These are phyloP conservation scores for Melaleuca quinquenervia DNA, from an alignment of 345 rosid species.

Conservation along the genomic window DNA sequence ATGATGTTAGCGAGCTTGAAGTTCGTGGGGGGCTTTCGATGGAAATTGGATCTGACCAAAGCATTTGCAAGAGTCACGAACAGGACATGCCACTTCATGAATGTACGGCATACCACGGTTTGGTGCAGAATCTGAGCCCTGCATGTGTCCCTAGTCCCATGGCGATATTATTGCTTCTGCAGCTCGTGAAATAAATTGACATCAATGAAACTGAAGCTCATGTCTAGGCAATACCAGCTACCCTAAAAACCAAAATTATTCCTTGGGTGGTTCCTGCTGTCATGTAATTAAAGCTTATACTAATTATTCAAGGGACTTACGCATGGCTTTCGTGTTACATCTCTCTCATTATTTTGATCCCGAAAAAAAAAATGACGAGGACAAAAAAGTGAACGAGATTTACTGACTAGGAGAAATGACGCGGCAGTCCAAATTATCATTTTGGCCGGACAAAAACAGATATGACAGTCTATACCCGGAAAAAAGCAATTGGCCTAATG, in stretches of 20 bases:
- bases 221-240: not conserved
- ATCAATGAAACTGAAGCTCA: not conserved
- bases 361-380: not conserved
- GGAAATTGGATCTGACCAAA: not conserved
- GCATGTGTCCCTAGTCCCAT: not conserved
- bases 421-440: not conserved
- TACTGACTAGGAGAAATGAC: not conserved
- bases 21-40: not conserved
- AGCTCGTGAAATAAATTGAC: not conserved
- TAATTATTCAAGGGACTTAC: not conserved
- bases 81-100: not conserved
- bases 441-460: not conserved
- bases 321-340: not conserved
- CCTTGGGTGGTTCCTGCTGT: not conserved
- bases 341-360: not conserved
- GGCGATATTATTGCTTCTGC: not conserved
- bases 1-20: not conserved
- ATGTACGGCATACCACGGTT: not conserved
- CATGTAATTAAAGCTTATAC: not conserved
- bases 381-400: not conserved
- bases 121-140: not conserved
- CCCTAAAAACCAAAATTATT: not conserved
- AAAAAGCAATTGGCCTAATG: not conserved
- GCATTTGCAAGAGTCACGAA: not conserved
- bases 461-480: not conserved